These are phyloP conservation scores for Coleophoma cylindrospora DNA, from an alignment of 2,329 filamentous ascomycete genomes.

Conservation along the genomic window DNA sequence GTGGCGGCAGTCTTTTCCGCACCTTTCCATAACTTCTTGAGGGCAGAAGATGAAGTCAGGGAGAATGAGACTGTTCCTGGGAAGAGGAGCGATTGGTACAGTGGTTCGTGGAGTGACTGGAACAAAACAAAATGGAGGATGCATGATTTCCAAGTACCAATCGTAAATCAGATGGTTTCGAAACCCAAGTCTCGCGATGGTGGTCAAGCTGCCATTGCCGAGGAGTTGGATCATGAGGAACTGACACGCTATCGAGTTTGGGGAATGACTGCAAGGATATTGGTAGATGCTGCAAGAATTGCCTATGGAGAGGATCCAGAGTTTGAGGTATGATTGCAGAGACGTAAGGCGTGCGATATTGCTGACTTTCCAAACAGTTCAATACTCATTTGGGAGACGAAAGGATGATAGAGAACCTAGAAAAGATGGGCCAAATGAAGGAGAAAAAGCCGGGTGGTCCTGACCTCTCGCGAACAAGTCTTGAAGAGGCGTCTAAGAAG, in stretches of 20 bases:
- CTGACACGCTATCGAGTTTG: conserved; percentile 74
- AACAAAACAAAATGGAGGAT: conserved; percentile 74
- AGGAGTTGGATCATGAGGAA: conserved; percentile 42
- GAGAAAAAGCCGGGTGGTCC: conserved; percentile 41
- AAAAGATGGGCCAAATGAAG: conserved; percentile 50
- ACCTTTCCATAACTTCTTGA: conserved; percentile 79
- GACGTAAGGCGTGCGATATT: background rate
- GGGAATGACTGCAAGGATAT: conserved; percentile 88
- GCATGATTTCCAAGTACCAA: conserved; percentile 89
- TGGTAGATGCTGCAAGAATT: conserved; percentile 81
- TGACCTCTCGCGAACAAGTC: conserved; percentile 43
- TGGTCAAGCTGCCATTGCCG: conserved; percentile 38
- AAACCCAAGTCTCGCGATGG: conserved; percentile 41
- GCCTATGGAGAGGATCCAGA: conserved; percentile 80
- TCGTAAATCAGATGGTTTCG: conserved; percentile 64
- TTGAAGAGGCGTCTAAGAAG: conserved; percentile 32
- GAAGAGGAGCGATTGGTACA: conserved; percentile 62
- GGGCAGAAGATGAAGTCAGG: conserved; percentile 47
- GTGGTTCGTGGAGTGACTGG: conserved; percentile 76
- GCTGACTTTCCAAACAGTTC: conserved; percentile 15
- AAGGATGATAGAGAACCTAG: conserved; percentile 53
- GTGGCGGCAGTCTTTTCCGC: conserved; percentile 93
- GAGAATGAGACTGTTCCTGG: conserved; percentile 23
- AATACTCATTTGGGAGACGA: conserved; percentile 43
- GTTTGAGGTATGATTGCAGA: conserved; percentile 52